Base-by-base conservation (phyloP, 495 filamentous ascomycete genomes). In the Xylaria palmicola region DNA sequence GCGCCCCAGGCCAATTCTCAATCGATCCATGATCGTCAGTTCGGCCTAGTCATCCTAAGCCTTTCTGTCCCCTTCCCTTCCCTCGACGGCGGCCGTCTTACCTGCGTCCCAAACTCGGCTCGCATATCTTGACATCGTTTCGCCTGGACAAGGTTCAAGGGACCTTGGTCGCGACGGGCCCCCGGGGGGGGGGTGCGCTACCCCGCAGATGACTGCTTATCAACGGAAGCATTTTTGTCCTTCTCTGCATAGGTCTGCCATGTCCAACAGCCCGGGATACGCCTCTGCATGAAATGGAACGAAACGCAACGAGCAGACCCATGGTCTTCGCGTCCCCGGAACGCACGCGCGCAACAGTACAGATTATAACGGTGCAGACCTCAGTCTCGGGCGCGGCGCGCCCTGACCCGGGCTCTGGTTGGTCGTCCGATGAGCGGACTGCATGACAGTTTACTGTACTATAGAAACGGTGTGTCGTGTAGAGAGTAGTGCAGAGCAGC, bases 121-220 rank as follows among this genome's bases (percentile, higher is more conserved):
- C 53, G 53, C 53, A 56, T 56, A 56, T 56, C 53, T 56, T 39
- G 24, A 56, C 40, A 55, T 55, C 51, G 51, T 41, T n/a, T 22
- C 41, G 41, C 41, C 41, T 5, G 34, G 15, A 15, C 51, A 15
- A 55, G 51, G 51, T n/a, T n/a, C n/a, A n/a, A n/a, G 51, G 32
- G 7, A 27, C 27, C 37, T n/a, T n/a, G 44, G 53, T 44, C 37
- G 44, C n/a, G n/a, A 56, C 37, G 32, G 39, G 53, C 6, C n/a
- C n/a, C n/a, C n/a, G n/a, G n/a, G n/a, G n/a, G n/a, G n/a, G n/a
- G n/a, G n/a, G n/a, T n/a, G n/a, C 37, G 39, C 53, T 56, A 56
- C 53, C 53, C 53, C 53, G 53, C 53, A 56, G 53, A 56, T 56
- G 53, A 56, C 53, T 56, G 53, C 53, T 56, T 56, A 44, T 56